Percentiles rank a stretch among this genome's conserved stretches.
phyloP scores from a whole-genome alignment of 2,329 filamentous ascomycete species.

The Xylaria sp. region DNA sequence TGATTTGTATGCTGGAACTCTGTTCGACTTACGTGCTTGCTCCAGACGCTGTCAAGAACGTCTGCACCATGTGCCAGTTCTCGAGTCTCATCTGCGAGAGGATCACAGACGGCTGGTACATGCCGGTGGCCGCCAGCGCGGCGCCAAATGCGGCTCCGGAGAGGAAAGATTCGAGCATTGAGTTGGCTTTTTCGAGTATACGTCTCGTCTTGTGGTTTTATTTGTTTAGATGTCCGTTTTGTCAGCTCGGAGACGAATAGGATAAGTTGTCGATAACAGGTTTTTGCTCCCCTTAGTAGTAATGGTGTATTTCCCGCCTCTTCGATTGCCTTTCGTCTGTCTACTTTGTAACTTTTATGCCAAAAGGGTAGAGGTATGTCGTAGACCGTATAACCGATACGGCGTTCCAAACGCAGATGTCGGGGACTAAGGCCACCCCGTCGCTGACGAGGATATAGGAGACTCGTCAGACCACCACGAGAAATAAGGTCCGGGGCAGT shows the following conservation, averaged over 20 bases:
- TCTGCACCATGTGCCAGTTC: conserved; percentile 70
- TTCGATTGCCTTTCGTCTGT: not conserved
- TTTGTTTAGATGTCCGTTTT: not conserved
- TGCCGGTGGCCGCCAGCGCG: conserved; percentile 63
- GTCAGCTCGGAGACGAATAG: not conserved
- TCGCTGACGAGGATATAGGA: not conserved
- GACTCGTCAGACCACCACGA: not conserved
- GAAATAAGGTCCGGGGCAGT: not conserved
- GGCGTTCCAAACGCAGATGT: not conserved
- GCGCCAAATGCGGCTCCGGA: conserved; percentile 66
- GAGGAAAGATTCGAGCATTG: conserved; percentile 38
- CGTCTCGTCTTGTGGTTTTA: not conserved
- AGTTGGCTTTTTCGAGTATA: not conserved
- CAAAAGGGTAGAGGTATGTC: not conserved
- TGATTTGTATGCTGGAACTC: not conserved
- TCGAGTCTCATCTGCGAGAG: conserved; percentile 63
- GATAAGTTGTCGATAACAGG: not conserved
- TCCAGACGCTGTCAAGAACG: conserved; percentile 67
- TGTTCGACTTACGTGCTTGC: conserved; percentile 60
- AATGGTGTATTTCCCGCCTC: not conserved
- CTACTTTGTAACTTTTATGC: not conserved
- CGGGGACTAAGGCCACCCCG: conserved; percentile 13
- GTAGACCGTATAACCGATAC: not conserved
- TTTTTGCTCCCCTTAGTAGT: not conserved
- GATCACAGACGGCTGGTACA: conserved; percentile 65